Evolutionary conservation across 2,329 filamentous ascomycete species (phyloP).

Genomic region (Ascochyta pisi): DNA sequence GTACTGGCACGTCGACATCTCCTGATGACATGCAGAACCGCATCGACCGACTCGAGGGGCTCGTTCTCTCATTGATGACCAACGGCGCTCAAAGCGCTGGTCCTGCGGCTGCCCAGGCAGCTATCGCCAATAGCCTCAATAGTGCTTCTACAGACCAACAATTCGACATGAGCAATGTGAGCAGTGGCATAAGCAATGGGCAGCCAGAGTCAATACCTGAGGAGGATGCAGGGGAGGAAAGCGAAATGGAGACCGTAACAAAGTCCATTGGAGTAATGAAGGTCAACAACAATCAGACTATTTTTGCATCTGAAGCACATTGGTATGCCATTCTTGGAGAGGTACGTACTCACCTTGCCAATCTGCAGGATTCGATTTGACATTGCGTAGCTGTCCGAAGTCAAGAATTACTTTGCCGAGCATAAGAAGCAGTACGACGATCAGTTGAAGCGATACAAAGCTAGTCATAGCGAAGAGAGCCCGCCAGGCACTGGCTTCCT

Average conservation of each 20-base stretch:
- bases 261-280: conserved; percentile 62
- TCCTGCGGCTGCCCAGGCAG: conserved; percentile 65
- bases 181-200: conserved; percentile 62
- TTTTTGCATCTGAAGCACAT: conserved; percentile 60
- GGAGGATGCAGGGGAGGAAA: conserved; percentile 63
- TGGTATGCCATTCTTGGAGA: conserved; percentile 61
- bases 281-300: conserved; percentile 56
- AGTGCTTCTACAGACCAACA: conserved; percentile 48
- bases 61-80: conserved; percentile 94
- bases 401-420: conserved; percentile 84
- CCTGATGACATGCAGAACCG: conserved; percentile 99
- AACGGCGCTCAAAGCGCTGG: conserved; percentile 73
- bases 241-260: conserved; percentile 65
- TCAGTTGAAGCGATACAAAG: conserved; percentile 77
- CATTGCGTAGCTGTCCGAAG: conserved; percentile 74
- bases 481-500: conserved; percentile 77
- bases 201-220: conserved; percentile 61
- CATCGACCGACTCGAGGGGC: conserved; percentile 90
- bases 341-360: conserved; percentile 39
- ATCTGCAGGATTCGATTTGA: conserved; percentile 13
- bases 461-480: conserved; percentile 64
- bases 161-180: conserved; percentile 62
- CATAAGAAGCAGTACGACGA: conserved; percentile 90
- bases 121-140: conserved; percentile 57
- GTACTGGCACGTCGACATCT: conserved; percentile 64